These are phyloP conservation scores for Dillenia turbinata DNA, from an alignment of 164 flowering plant species.

Conservation along the genomic window DNA sequence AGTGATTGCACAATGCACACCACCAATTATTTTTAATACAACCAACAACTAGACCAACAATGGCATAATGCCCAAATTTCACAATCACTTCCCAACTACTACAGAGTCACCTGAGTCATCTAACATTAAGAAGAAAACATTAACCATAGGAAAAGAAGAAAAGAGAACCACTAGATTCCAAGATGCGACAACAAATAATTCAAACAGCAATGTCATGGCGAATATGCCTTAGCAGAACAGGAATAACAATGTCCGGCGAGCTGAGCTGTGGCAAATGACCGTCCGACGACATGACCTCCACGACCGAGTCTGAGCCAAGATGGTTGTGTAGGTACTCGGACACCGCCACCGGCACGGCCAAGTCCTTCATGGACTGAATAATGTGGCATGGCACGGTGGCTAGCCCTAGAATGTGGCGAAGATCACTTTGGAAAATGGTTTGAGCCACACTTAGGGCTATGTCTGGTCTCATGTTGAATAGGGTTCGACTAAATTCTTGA, in stretches of 20 bases:
- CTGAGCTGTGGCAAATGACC: slow-evolving; percentile 3
- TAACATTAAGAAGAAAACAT: too few species aligned
- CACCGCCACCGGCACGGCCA: slow-evolving; percentile 1
- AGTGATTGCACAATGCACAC: too few species aligned
- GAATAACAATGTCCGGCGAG: neutral
- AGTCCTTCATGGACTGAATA: neutral
- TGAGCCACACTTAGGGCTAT: neutral
- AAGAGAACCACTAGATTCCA: too few species aligned
- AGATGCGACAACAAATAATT: too few species aligned
- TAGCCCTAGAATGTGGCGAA: neutral
- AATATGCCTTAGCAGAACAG: too few species aligned
- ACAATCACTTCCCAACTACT: too few species aligned
- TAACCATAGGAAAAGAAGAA: too few species aligned
- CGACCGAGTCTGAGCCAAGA: neutral
- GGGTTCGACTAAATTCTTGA: neutral
- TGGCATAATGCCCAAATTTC: too few species aligned
- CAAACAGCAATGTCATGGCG: too few species aligned
- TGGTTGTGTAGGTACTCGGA: neutral
- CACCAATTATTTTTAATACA: too few species aligned
- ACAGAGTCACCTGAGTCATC: too few species aligned
- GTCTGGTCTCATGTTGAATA: slow-evolving; percentile 1
- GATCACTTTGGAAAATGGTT: neutral
- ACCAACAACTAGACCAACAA: too few species aligned
- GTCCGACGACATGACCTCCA: neutral
- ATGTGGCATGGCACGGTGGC: neutral